Conservation (phyloP, 208 protist species). For the Wallacemonas collosoma region DNA sequence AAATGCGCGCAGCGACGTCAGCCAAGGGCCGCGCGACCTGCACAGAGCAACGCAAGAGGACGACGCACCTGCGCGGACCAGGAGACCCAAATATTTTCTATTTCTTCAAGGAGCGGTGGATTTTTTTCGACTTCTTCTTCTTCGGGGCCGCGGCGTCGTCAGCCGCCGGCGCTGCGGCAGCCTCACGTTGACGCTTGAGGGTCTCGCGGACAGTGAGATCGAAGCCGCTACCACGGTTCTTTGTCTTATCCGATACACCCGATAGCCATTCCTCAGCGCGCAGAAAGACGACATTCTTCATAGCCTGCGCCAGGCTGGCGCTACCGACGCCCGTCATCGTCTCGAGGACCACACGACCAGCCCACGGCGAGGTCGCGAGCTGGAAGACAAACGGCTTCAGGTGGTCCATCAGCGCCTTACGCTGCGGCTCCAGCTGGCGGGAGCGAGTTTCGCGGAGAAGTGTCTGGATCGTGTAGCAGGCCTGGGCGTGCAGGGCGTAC, state of each 20-base stretch:
- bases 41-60: neutral
- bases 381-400: constrained; percentile 89
- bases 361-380: constrained; percentile 83
- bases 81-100: constrained; percentile 17
- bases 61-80: neutral
- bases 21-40: no score
- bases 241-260: constrained; percentile 47
- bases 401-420: constrained; percentile 76
- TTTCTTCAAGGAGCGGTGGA: constrained; percentile 77
- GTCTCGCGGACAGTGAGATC: constrained; percentile 75
- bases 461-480: constrained; percentile 82
- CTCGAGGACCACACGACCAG: constrained; percentile 86
- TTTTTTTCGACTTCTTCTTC: constrained; percentile 53
- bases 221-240: constrained; percentile 44
- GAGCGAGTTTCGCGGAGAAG: constrained; percentile 70
- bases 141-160: constrained; percentile 22
- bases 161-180: constrained; percentile 13
- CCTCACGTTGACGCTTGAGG: constrained; percentile 71
- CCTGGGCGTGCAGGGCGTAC: constrained; percentile 79
- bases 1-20: no score
- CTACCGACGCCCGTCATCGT: constrained; percentile 74
- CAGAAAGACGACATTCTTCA: constrained; percentile 85
- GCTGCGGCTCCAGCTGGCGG: constrained; percentile 61
- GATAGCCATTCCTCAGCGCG: constrained; percentile 84
- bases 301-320: constrained; percentile 63